phyloP scores from a whole-genome alignment of 106 monocot genomes.

The Dactylorhiza incarnata region DNA sequence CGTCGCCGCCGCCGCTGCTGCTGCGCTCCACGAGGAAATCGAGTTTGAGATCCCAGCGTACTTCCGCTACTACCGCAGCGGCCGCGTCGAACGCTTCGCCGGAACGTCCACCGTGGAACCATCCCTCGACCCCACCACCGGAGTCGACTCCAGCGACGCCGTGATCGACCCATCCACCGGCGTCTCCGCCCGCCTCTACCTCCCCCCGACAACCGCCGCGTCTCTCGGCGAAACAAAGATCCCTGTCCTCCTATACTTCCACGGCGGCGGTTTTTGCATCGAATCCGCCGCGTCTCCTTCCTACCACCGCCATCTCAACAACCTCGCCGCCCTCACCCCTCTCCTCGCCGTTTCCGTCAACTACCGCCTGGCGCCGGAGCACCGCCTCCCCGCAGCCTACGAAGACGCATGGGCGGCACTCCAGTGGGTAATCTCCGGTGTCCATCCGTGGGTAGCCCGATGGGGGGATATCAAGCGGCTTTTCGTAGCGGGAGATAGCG shows the following conservation, averaged over 20 bases:
- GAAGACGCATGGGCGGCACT: slow-evolving; percentile 19
- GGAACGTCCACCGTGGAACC: slow-evolving; percentile 13
- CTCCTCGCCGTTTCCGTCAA: slow-evolving; percentile 30
- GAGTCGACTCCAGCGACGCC: slow-evolving; percentile 37
- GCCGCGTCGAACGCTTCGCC: slow-evolving; percentile 28
- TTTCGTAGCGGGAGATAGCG: slow-evolving; percentile 55
- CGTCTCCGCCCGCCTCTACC: slow-evolving; percentile 45
- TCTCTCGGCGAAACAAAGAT: slow-evolving; percentile 2
- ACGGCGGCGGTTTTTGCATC: slow-evolving; percentile 60
- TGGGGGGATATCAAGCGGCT: slow-evolving; percentile 31
- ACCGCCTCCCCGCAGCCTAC: slow-evolving; percentile 25
- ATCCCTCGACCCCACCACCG: slow-evolving; percentile 23
- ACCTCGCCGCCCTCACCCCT: slow-evolving; percentile 20
- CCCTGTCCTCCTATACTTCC: slow-evolving; percentile 53
- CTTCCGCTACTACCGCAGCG: slow-evolving; percentile 33
- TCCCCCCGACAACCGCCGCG: not conserved
- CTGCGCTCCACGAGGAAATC: slow-evolving; percentile 3
- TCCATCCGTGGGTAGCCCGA: slow-evolving; percentile 38
- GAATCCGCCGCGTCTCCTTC: slow-evolving; percentile 23
- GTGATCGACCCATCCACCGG: slow-evolving; percentile 20
- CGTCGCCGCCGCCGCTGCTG: not conserved
- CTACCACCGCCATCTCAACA: slow-evolving; percentile 43
- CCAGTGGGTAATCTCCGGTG: not conserved
- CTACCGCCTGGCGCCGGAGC: slow-evolving; percentile 33
- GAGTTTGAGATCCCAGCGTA: slow-evolving; percentile 11